Base-by-base conservation (phyloP, 805 yeast species). In the Nakazawaea wyomingensis region DNA sequence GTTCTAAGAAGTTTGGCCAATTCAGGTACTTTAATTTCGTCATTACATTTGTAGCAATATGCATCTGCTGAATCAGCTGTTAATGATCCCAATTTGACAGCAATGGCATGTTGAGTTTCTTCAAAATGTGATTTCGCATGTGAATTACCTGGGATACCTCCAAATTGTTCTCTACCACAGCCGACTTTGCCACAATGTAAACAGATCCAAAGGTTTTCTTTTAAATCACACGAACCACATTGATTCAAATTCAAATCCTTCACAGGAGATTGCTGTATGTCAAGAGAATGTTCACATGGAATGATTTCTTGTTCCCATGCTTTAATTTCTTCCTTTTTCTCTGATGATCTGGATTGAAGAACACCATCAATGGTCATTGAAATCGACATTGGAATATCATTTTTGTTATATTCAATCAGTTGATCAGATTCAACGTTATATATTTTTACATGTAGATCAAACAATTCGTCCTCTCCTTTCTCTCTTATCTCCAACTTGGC, bases 141-240 rank as follows among this genome's bases (percentile, higher is more conserved):
- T 0, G 96, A 81, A 56, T 91, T 79, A 5, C 99, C 99, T n/a
- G 89, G 83, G 10, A 85, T 78, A 19, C 95, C 91, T 28, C 98
- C 99, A 56, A 85, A 87, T 61, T 93, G 99, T 26, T 81, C 80
- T 50, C 99, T 70, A 5, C 99, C 99, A 65, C 99, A 93, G 4
- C 96, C 96, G 9, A 89, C 54, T n/a, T 74, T 65, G 2, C 99
- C 99, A 71, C 99, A 93, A 38, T 76, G 75, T 36, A 93, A 64
- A 66, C 99, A 93, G 14, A 93, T 69, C 99, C 99, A 93, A 37
- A 93, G 63, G 57, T 93, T 93, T 50, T 82, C 85, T 24, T 64
- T 61, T 50, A 93, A 66, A 1, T 74, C 85, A 64, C 95, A 85
- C 9, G 59, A 59, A 3, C 52, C 48, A 59, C 95, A 85, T 38